These are phyloP conservation scores for Abeoforma whisleri DNA, from an alignment of 78 protist species.

Conservation along the genomic window DNA sequence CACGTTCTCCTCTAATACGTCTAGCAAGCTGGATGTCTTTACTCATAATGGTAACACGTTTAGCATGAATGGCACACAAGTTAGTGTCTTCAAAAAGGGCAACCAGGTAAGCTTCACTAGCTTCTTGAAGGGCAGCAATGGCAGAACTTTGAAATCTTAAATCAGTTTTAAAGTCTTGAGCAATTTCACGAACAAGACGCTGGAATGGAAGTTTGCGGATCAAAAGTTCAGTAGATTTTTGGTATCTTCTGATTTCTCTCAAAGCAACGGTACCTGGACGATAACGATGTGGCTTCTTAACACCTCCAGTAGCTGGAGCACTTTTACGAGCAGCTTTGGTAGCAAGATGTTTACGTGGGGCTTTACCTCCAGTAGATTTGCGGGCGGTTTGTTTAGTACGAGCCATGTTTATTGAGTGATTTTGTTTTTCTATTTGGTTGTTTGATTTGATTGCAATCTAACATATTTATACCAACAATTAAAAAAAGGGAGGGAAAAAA, in stretches of 20 bases:
- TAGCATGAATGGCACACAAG: slow-evolving; percentile 68
- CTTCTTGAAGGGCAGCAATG: slow-evolving; percentile 64
- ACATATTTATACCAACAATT: no score
- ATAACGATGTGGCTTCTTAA: slow-evolving; percentile 78
- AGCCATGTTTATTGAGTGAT: slow-evolving; percentile 59
- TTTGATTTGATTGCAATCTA: no score
- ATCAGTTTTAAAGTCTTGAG: slow-evolving; percentile 54
- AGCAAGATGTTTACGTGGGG: slow-evolving; percentile 69
- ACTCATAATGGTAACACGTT: slow-evolving; percentile 75
- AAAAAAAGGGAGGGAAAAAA: no score
- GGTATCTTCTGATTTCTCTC: slow-evolving; percentile 70
- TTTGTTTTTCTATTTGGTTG: no score
- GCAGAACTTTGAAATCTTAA: slow-evolving; percentile 57
- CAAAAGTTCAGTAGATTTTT: slow-evolving; percentile 73
- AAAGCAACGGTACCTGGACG: slow-evolving; percentile 83
- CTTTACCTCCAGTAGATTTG: slow-evolving; percentile 88
- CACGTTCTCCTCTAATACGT: slow-evolving; percentile 84
- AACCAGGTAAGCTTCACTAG: slow-evolving; percentile 63
- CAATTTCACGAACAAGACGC: slow-evolving; percentile 65
- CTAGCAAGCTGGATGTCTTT: slow-evolving; percentile 87
- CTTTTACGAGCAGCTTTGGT: slow-evolving; percentile 76
- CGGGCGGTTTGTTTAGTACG: slow-evolving; percentile 91
- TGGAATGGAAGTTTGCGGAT: slow-evolving; percentile 83
- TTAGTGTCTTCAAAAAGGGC: slow-evolving; percentile 66
- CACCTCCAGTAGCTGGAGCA: slow-evolving; percentile 68